Conservation (phyloP, 768 basidiomycete species). For the Phallus indusiatus region DNA sequence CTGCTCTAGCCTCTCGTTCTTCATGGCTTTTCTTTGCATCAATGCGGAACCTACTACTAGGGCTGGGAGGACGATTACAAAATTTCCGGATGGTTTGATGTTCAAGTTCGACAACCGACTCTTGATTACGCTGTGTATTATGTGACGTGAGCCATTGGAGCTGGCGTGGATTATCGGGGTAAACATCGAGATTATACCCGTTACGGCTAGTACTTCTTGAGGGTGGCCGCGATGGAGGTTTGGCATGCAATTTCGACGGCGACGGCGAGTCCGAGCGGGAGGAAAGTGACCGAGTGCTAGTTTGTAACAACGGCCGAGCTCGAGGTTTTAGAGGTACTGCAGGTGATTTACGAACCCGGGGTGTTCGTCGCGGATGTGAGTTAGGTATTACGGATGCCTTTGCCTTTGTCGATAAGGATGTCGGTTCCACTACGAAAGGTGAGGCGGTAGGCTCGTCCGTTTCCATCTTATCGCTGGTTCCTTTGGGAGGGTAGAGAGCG, state of each 20-base stretch:
- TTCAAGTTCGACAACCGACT: constrained; percentile 52
- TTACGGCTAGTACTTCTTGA: constrained; percentile 29
- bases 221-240: constrained; percentile 29
- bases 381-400: neutral
- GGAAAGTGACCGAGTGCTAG: neutral
- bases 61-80: constrained; percentile 68
- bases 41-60: constrained; percentile 63
- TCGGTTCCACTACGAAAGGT: neutral
- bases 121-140: constrained; percentile 68
- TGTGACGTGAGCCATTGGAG: constrained; percentile 63
- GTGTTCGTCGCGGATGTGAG: constrained; percentile 1
- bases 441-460: neutral
- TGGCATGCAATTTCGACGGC: constrained; percentile 13
- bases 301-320: neutral
- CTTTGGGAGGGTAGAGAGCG: neutral
- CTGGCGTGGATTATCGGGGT: constrained; percentile 57
- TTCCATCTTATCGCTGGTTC: neutral
- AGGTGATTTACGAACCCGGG: neutral
- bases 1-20: constrained; percentile 42
- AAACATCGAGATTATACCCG: constrained; percentile 35
- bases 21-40: constrained; percentile 58
- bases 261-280: constrained; percentile 9
- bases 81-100: constrained; percentile 63
- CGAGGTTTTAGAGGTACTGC: neutral
- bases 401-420: neutral